phyloP scores from a whole-genome alignment of 176 grass and related monocot species.

The Zoysia japonica region DNA sequence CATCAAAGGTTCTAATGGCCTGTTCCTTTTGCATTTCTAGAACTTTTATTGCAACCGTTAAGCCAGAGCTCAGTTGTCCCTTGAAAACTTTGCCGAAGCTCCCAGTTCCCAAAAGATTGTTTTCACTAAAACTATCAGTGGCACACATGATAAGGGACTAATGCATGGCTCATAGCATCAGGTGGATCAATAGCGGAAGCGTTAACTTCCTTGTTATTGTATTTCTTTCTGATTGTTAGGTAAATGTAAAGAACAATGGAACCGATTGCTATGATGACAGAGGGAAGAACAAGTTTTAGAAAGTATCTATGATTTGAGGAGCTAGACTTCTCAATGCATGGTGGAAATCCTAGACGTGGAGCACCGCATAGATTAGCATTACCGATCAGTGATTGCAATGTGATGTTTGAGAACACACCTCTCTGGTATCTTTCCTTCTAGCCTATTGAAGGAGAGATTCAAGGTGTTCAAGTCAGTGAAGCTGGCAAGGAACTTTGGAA shows the following conservation, averaged over 20 bases:
- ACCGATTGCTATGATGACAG: not conserved
- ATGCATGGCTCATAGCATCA: no score
- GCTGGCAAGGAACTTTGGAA: not conserved
- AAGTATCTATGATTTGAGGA: not conserved
- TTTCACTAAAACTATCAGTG: no score
- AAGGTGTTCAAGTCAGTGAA: not conserved
- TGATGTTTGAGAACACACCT: no score
- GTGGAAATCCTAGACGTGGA: not conserved
- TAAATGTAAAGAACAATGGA: no score
- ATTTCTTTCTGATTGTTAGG: not conserved
- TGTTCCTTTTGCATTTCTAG: no score
- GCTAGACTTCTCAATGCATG: not conserved
- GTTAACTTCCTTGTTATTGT: not conserved
- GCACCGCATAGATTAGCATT: not conserved
- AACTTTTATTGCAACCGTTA: no score
- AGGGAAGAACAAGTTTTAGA: not conserved
- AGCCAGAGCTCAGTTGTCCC: no score
- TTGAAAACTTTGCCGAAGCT: no score
- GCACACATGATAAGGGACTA: no score
- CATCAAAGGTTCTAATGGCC: no score
- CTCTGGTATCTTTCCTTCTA: no score
- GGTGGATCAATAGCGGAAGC: not conserved
- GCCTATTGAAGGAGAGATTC: not conserved
- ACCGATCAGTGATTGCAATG: not conserved
- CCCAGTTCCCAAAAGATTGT: no score